These are phyloP conservation scores for Globisporangium sylvaticum DNA, from an alignment of 352 stramenopile genomes.

Conservation along the genomic window DNA sequence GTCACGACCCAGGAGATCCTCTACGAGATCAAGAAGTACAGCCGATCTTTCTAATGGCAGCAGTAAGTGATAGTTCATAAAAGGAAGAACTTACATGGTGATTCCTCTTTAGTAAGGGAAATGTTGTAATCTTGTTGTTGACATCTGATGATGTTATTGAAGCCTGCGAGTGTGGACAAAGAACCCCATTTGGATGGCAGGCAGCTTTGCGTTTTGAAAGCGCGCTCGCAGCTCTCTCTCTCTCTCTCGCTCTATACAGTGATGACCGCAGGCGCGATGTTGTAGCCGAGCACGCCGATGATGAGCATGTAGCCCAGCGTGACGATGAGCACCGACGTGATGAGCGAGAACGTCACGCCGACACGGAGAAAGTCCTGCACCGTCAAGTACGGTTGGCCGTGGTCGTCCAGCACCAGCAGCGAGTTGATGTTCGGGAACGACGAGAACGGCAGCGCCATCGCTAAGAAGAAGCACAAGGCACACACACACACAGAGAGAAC, in stretches of 20 bases:
- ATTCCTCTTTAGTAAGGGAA: neutral
- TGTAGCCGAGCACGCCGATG: slow-evolving; percentile 73
- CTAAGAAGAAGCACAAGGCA: slow-evolving; percentile 22
- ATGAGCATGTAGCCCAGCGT: slow-evolving; percentile 85
- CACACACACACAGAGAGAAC: slow-evolving; percentile 7
- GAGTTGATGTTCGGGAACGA: slow-evolving; percentile 93
- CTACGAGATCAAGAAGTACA: slow-evolving; percentile 98
- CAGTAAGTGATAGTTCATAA: too few species aligned
- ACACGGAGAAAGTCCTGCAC: slow-evolving; percentile 87
- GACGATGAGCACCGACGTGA: slow-evolving; percentile 82
- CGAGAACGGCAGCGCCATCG: slow-evolving; percentile 89
- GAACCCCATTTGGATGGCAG: neutral
- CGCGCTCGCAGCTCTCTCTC: slow-evolving; percentile 12
- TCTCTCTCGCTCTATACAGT: slow-evolving; percentile 6
- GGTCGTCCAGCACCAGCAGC: slow-evolving; percentile 87
- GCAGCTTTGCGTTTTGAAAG: neutral
- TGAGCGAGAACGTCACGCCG: slow-evolving; percentile 81
- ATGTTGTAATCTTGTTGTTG: neutral
- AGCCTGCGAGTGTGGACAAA: neutral
- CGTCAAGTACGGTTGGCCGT: slow-evolving; percentile 82
- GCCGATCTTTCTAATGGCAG: slow-evolving; percentile 80
- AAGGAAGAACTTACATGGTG: too few species aligned
- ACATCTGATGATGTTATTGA: neutral
- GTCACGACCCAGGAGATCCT: slow-evolving; percentile 95
- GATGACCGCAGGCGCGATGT: slow-evolving; percentile 46